These are phyloP conservation scores for Ceratocystis diversiconidia DNA, from an alignment of 2,329 filamentous ascomycete genomes.

Conservation along the genomic window DNA sequence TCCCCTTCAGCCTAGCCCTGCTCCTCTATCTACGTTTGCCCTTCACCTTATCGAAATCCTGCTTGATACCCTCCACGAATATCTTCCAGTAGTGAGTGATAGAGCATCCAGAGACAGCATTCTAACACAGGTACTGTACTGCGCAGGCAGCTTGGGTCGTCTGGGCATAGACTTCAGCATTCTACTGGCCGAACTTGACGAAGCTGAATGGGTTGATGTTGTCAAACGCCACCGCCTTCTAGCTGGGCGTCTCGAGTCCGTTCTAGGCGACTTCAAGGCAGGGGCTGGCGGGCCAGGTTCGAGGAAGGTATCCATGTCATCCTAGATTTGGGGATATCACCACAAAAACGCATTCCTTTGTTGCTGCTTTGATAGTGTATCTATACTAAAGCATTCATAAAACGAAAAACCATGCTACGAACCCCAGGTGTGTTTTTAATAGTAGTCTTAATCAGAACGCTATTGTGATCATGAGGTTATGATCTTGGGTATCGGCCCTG, in stretches of 20 bases:
- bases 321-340: background rate
- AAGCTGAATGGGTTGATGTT: conserved; percentile 71
- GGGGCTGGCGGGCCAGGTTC: conserved; percentile 9
- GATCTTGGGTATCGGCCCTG: no score
- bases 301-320: conserved; percentile 11
- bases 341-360: background rate
- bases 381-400: background rate
- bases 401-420: background rate
- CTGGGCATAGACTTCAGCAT: conserved; percentile 87
- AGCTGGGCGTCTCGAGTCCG: conserved; percentile 61
- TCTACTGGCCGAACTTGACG: conserved; percentile 39
- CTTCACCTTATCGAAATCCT: conserved; percentile 71
- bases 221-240: conserved; percentile 78
- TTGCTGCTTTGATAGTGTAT: background rate
- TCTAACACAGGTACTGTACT: conserved; percentile 84
- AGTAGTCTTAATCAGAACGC: no score
- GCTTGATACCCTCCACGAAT: conserved; percentile 57
- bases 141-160: conserved; percentile 76
- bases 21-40: conserved; percentile 70
- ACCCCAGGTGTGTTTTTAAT: background rate
- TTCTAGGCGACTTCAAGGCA: conserved; percentile 41
- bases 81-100: conserved; percentile 71
- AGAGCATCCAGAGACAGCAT: conserved; percentile 71
- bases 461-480: no score
- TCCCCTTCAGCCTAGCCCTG: conserved; percentile 49